These are phyloP conservation scores for Fusarium sp. DNA, from an alignment of 2,329 filamentous ascomycete genomes.

Conservation along the genomic window DNA sequence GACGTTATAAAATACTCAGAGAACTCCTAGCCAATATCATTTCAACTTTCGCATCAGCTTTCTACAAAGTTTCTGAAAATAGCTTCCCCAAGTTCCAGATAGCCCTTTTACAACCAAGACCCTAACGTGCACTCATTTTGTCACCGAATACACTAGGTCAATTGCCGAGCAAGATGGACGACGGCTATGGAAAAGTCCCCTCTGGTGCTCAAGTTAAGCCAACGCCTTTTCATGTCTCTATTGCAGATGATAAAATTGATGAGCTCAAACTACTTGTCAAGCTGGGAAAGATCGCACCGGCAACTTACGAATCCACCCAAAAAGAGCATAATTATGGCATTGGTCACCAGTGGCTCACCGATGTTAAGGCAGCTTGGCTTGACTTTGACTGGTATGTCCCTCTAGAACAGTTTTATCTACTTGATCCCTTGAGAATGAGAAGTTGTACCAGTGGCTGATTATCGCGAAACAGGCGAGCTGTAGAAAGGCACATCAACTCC, in stretches of 20 bases:
- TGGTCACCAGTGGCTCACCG: background rate
- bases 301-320: background rate
- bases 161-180: background rate
- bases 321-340: background rate
- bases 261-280: conserved; percentile 17
- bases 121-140: no score
- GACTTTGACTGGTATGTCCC: conserved; percentile 9
- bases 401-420: no score
- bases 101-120: no score
- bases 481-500: conserved; percentile 2
- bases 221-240: background rate
- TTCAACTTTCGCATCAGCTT: no score
- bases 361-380: conserved; percentile 10
- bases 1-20: no score
- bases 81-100: no score
- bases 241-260: background rate
- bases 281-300: background rate
- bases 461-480: background rate
- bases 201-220: background rate
- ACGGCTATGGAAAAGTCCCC: background rate
- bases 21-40: background rate
- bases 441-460: background rate
- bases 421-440: no score
- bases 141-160: no score
- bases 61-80: no score